A percentile compares a stretch with the other conserved stretches of the same genome.
phyloP scores from a whole-genome alignment of 257 asterid species.

The Solanum bulbocastanum region DNA sequence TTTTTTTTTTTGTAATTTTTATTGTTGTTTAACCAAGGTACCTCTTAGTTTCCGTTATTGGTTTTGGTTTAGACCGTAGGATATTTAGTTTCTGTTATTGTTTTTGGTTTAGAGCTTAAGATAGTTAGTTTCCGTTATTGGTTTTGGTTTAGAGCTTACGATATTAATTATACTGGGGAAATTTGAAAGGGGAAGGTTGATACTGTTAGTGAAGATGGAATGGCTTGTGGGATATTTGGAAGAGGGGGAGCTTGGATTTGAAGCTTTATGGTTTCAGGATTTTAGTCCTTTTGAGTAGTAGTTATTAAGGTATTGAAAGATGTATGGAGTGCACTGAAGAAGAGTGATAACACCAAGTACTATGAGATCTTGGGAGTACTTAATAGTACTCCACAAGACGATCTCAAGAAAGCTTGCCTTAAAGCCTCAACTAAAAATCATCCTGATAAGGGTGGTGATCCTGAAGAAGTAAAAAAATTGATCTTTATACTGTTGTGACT shows the following conservation, averaged over 20 bases:
- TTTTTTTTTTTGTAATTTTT: neutral
- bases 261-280: neutral
- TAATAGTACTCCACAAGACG: neutral
- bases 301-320: neutral
- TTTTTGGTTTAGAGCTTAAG: neutral
- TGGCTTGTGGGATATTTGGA: neutral
- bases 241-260: neutral
- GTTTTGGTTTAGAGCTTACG: neutral
- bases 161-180: neutral
- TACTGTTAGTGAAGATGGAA: neutral
- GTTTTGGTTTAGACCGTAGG: no score
- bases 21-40: neutral
- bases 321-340: constrained; percentile 13
- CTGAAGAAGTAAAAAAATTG: neutral
- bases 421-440: constrained; percentile 10
- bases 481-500: neutral
- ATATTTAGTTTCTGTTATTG: neutral
- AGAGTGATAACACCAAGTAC: constrained; percentile 11
- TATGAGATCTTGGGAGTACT: constrained; percentile 7
- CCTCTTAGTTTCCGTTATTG: neutral
- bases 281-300: neutral
- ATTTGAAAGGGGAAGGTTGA: no score
- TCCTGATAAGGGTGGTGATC: constrained; percentile 13
- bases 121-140: neutral
- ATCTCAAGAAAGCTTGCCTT: constrained; percentile 8